These are phyloP conservation scores for Vigna hirtella DNA, from an alignment of 306 rosid species.

Conservation along the genomic window DNA sequence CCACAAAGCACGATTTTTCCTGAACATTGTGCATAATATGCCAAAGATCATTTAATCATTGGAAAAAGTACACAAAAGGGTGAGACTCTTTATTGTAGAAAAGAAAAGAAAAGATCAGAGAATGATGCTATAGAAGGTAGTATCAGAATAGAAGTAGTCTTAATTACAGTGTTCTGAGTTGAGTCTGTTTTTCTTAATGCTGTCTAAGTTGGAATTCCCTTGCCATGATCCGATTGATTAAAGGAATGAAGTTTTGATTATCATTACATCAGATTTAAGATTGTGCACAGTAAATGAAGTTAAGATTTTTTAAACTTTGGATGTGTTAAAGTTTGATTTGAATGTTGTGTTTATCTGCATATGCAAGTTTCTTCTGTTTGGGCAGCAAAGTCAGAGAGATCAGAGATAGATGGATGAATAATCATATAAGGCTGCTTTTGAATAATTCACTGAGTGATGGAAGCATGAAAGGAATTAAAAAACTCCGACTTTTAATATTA, in stretches of 20 bases:
- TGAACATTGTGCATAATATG: not conserved
- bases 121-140: not conserved
- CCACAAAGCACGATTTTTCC: slow-evolving; percentile 11
- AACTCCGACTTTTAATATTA: not conserved
- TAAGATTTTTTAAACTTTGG: not conserved
- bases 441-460: not conserved
- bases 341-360: not conserved
- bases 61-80: not conserved
- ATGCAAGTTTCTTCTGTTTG: not conserved
- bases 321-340: not conserved
- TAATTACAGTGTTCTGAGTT: not conserved
- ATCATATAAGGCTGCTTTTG: not conserved
- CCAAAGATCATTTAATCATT: not conserved
- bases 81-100: not conserved
- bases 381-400: not conserved
- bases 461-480: not conserved
- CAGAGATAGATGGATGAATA: not conserved
- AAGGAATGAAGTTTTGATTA: not conserved
- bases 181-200: not conserved
- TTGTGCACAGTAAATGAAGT: not conserved
- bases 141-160: not conserved
- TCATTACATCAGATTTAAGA: not conserved
- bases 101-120: not conserved
- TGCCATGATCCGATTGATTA: not conserved
- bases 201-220: slow-evolving; percentile 4